Percentiles rank a stretch among this genome's conserved stretches.
Evolutionary conservation across 805 yeast species (phyloP).

Genomic region (Nakazawaea populi): DNA sequence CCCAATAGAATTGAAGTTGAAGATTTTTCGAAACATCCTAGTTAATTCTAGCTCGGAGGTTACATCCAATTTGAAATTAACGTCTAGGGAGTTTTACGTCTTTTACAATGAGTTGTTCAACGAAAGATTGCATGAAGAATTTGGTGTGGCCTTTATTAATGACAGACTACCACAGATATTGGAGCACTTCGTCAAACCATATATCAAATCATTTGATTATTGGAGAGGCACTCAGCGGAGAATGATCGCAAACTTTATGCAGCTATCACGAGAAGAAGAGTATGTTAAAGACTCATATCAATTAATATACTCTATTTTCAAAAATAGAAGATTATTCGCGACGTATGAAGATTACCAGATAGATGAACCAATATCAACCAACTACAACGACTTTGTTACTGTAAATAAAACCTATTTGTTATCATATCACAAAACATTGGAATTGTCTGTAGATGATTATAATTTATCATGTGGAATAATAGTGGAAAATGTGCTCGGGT

Average conservation of each 20-base stretch:
- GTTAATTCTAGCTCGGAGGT: background rate
- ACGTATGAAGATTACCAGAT: slow-evolving; percentile 31
- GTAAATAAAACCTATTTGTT: slow-evolving; percentile 44
- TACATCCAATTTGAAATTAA: slow-evolving; percentile 14
- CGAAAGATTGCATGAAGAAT: slow-evolving; percentile 26
- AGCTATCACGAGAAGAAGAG: slow-evolving; percentile 17
- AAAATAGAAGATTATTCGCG: slow-evolving; percentile 48
- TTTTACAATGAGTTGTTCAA: slow-evolving; percentile 45
- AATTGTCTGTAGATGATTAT: slow-evolving; percentile 44
- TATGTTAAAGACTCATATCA: slow-evolving; percentile 51
- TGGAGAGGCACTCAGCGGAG: slow-evolving; percentile 24
- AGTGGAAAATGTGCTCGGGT: slow-evolving; percentile 46
- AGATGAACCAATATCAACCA: slow-evolving; percentile 42
- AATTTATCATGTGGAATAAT: slow-evolving; percentile 47
- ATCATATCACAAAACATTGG: slow-evolving; percentile 37
- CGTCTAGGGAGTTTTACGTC: slow-evolving; percentile 32
- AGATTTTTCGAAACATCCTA: slow-evolving; percentile 3
- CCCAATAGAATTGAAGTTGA: slow-evolving; percentile 6
- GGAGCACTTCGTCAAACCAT: slow-evolving; percentile 20
- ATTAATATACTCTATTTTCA: slow-evolving; percentile 42
- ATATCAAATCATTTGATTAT: slow-evolving; percentile 28
- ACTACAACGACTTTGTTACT: slow-evolving; percentile 38
- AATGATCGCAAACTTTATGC: slow-evolving; percentile 18
- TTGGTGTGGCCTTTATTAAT: slow-evolving; percentile 18
- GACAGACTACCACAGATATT: slow-evolving; percentile 18